Evolutionary conservation across 331 rosid species (phyloP), one percentile per base, ranked within the genome.

Genomic region (Erythrophleum ivorense): DNA sequence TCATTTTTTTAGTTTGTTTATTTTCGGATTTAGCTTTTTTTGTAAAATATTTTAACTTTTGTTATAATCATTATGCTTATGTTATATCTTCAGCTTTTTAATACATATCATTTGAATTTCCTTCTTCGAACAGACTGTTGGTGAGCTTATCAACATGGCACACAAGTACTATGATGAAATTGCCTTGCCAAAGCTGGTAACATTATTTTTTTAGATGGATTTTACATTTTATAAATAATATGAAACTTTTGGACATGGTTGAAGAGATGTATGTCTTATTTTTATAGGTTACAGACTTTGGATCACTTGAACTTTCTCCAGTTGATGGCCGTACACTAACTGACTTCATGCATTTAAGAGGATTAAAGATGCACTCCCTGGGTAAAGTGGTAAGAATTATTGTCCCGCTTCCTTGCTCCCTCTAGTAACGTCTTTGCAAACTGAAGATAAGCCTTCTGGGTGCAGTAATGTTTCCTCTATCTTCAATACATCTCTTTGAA

Each of bases 271-370:
- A 29, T 81, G 43, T 80, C 4, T 81, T 75, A 40, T 80, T 59
- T 71, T 82, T 75, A 73, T 88, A 95, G 99, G 98, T 88, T 58
- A 84, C 92, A 49, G 99, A 95, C 86, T 95, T 95, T 58, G 98
- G 87, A 77, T 95, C 98, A 48, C 99, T 95, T 78, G 99, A 95
- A 88, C 99, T 95, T 83, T 95, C 99, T 77, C 98, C 99, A 3
- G 99, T 95, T 55, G 99, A 95, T 86, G 99, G 99, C 36, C 98
- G 99, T 75, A 92, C 99, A 0, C 57, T 95, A 78, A 95, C 99
- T 6, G 99, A 95, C 79, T 95, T 95, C 91, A 95, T 93, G 99
- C 99, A 95, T 87, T 90, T 93, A 83, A 93, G 99, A 87, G 99
- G 99, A 34, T 87, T 95, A 19, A 82, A 85, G 76, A 93, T 95